Percentiles rank a stretch among this genome's conserved stretches.
These are phyloP conservation scores for Trichoderma sp. DNA, from an alignment of 2,329 filamentous ascomycete genomes.

Conservation along the genomic window DNA sequence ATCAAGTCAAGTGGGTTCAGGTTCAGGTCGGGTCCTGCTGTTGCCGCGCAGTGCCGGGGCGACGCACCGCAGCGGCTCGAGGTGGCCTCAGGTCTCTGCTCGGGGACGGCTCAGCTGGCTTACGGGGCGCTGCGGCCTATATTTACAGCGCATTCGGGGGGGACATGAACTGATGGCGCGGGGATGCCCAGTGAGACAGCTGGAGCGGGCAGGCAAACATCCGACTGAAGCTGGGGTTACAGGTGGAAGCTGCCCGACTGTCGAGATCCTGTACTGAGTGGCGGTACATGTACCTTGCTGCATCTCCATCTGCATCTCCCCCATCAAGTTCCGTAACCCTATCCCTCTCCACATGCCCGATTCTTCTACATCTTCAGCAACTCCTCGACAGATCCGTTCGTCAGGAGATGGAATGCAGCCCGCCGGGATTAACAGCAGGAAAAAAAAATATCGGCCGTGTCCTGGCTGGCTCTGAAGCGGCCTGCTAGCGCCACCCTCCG, in stretches of 20 bases:
- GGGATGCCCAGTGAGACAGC: too few species aligned
- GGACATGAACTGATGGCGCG: too few species aligned
- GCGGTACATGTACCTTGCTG: too few species aligned
- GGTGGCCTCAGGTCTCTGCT: background rate
- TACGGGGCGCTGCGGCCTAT: background rate
- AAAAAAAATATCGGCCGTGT: background rate
- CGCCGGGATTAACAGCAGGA: background rate
- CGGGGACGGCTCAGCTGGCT: slow-evolving; percentile 12
- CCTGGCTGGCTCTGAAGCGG: slow-evolving; percentile 4
- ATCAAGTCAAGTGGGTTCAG: slow-evolving; percentile 9
- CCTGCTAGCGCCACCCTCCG: slow-evolving; percentile 5
- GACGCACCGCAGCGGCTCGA: background rate
- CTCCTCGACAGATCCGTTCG: background rate
- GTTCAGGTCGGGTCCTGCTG: slow-evolving; percentile 5
- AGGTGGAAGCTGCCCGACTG: too few species aligned
- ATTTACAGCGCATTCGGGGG: too few species aligned
- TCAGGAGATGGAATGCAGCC: slow-evolving; percentile 15
- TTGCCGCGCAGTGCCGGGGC: slow-evolving; percentile 21
- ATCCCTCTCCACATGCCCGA: too few species aligned
- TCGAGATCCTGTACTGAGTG: too few species aligned
- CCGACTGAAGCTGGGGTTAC: too few species aligned
- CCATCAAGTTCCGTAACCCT: too few species aligned
- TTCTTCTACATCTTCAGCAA: too few species aligned
- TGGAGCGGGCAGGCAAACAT: too few species aligned
- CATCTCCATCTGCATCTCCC: too few species aligned